Evolutionary conservation across 139 green algal genomes (phyloP), one percentile per base, ranked within the genome.

Genomic region (Pleodorina starrii): DNA sequence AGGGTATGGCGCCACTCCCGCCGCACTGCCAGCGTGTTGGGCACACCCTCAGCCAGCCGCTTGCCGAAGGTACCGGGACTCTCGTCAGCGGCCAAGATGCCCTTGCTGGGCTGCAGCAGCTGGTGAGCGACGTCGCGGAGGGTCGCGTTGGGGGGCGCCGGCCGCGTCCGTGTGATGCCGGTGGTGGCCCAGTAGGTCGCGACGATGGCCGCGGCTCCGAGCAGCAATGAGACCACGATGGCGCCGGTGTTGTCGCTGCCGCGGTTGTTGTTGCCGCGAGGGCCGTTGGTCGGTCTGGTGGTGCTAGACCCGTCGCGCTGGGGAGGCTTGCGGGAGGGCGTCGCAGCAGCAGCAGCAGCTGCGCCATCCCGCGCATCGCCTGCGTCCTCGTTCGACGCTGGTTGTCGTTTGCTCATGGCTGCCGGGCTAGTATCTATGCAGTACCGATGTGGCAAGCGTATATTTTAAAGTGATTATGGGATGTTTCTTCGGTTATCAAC

Each of bases 1-100:
- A 93, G 82, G 23, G 90, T 72, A 11, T 84, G 90, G 11, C 96
- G 91, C 91, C 80, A 86, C 27, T 60, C 11, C 16, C 59, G 80
- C 27, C 80, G 60, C 14, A 66, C 12, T 14, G 23, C 12, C 29
- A 69, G 42, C 43, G 48, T 87, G 81, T 78, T 78, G 14, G 43
- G 43, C 17, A 59, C 36, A 11, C 27, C 79, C 1, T 42, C 11
- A 5, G 27, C 1, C 9, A 85, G 54, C 27, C 60, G 59, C 60
- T 77, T 87, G 7, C 44, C 82, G 25, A 88, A 76, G 10, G 82
- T 88, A 2, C 14, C 43, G 0, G 82, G 82, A 44, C 82, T 88
- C 43, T 88, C 82, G 16, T 88, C 82, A 3, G 82, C 82, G 1
- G 82, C 82, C 32, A 88, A 63, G 44, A 88, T 88, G 66, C 82